phyloP scores from a whole-genome alignment of 2,329 filamentous ascomycete genomes.

The Diaporthe sp. region DNA sequence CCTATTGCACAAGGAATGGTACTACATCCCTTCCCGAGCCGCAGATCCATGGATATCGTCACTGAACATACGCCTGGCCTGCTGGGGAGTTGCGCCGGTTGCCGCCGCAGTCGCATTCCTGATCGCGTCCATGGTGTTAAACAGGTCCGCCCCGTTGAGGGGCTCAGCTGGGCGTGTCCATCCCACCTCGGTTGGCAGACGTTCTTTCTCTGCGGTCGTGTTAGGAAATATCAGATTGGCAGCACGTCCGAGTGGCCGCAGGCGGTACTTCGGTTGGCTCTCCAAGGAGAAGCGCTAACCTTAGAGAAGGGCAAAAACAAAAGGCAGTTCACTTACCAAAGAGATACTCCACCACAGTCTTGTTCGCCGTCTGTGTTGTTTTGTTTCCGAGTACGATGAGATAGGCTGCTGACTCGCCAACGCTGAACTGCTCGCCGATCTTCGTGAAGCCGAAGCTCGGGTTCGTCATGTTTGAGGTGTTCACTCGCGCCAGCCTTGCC shows the following conservation, averaged over 20 bases:
- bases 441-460: slow-evolving; percentile 62
- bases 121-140: not conserved
- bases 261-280: not conserved
- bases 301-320: not conserved
- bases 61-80: slow-evolving; percentile 17
- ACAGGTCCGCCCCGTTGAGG: not conserved
- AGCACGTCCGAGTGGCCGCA: not conserved
- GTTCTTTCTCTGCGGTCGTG: slow-evolving; percentile 42
- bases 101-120: slow-evolving; percentile 19
- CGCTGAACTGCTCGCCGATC: slow-evolving; percentile 58
- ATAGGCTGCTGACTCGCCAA: slow-evolving; percentile 64
- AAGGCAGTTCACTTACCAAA: slow-evolving; percentile 53
- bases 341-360: slow-evolving; percentile 58
- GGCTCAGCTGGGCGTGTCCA: slow-evolving; percentile 39
- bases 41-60: slow-evolving; percentile 23
- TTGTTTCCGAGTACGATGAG: slow-evolving; percentile 64
- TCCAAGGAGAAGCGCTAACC: too few species aligned
- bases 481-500: slow-evolving; percentile 58
- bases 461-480: slow-evolving; percentile 60
- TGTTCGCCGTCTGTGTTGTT: slow-evolving; percentile 53
- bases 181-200: slow-evolving; percentile 42
- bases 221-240: not conserved
- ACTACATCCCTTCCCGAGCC: not conserved
- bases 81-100: not conserved
- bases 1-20: not conserved